These are phyloP conservation scores for Earliella scabrosa DNA, from an alignment of 1,284 basidiomycete species.

Conservation along the genomic window DNA sequence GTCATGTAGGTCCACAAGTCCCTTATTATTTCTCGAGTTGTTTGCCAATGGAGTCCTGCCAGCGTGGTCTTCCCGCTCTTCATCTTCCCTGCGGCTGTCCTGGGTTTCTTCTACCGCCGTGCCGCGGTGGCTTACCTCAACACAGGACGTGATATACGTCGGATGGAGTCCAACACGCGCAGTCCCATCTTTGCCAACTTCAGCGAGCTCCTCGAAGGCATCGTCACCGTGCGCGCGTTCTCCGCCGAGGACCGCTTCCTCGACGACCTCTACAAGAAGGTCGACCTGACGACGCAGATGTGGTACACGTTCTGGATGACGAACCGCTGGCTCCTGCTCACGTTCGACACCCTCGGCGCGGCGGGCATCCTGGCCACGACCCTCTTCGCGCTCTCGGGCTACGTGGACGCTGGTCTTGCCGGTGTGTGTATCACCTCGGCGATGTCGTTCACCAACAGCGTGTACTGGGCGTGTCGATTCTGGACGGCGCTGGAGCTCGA, in stretches of 20 bases:
- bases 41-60: constrained; percentile 3
- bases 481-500: constrained; percentile 65
- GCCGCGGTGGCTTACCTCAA: constrained; percentile 78
- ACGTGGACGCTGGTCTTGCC: constrained; percentile 75
- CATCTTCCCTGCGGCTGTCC: constrained; percentile 69
- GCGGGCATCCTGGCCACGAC: constrained; percentile 69
- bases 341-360: constrained; percentile 79
- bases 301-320: constrained; percentile 84
- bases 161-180: constrained; percentile 77
- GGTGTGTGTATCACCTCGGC: constrained; percentile 86
- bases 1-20: constrained; percentile 49
- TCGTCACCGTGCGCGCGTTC: constrained; percentile 89
- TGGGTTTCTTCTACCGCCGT: constrained; percentile 64
- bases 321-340: constrained; percentile 76
- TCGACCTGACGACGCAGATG: constrained; percentile 75
- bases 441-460: constrained; percentile 60
- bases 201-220: constrained; percentile 78
- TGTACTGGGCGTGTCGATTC: constrained; percentile 76
- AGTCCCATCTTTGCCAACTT: constrained; percentile 82
- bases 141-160: constrained; percentile 76
- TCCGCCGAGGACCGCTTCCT: constrained; percentile 84
- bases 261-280: constrained; percentile 66
- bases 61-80: constrained; percentile 75
- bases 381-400: constrained; percentile 73
- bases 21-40: not conserved